phyloP scores from a whole-genome alignment of 2,329 filamentous ascomycete genomes.

The Nothophaeocryptopus gaeumannii region DNA sequence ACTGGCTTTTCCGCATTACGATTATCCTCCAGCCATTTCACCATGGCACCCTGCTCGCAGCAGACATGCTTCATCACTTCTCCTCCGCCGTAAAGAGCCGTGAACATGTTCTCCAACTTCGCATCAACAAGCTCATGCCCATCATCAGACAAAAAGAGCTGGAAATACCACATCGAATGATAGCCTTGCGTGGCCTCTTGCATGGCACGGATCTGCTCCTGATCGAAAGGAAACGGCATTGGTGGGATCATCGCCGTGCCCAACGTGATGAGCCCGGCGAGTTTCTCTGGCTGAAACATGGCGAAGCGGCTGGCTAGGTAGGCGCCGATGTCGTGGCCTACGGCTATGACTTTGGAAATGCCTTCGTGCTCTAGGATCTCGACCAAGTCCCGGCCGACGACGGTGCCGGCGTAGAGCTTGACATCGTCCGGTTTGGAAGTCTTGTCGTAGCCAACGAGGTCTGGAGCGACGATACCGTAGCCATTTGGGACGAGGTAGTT shows the following conservation, averaged over 20 bases:
- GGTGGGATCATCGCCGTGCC: constrained; percentile 44
- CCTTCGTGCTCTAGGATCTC: constrained; percentile 41
- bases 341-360: constrained; percentile 36
- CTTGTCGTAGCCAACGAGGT: constrained; percentile 37
- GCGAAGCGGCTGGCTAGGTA: constrained; percentile 42
- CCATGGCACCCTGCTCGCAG: constrained; percentile 37
- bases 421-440: constrained; percentile 40
- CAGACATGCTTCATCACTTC: constrained; percentile 35
- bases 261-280: constrained; percentile 42
- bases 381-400: constrained; percentile 36
- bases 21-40: constrained; percentile 21
- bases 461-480: constrained; percentile 39
- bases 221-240: constrained; percentile 34
- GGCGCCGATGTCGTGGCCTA: constrained; percentile 53
- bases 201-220: constrained; percentile 35
- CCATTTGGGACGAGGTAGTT: constrained; percentile 38
- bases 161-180: constrained; percentile 43
- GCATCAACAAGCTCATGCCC: constrained; percentile 36
- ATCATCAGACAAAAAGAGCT: constrained; percentile 43
- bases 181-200: constrained; percentile 38
- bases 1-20: constrained; percentile 18
- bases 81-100: constrained; percentile 18
- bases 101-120: constrained; percentile 14
- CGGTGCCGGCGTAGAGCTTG: constrained; percentile 34
- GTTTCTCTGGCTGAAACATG: constrained; percentile 40